These are phyloP conservation scores for Chrysopogon serrulatus DNA, from an alignment of 176 grass and related monocot species.

Conservation along the genomic window DNA sequence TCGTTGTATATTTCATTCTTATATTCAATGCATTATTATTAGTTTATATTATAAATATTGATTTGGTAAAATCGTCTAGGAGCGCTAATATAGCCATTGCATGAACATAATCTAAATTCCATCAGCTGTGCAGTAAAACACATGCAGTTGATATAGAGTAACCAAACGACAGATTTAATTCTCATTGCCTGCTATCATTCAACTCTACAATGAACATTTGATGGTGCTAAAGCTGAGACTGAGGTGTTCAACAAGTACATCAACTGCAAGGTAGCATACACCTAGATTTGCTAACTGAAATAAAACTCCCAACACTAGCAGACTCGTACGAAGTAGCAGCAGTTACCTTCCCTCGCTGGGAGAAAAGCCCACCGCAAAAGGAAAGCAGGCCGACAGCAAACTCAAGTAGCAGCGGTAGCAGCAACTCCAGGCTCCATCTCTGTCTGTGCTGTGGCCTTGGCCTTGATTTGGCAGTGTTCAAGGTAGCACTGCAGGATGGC, in stretches of 20 bases:
- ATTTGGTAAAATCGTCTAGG: not conserved
- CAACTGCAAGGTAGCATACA: not conserved
- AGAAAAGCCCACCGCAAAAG: not conserved
- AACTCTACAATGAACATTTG: constrained; percentile 29
- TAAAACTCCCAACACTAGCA: constrained; percentile 1
- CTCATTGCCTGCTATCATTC: not conserved
- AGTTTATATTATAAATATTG: not conserved
- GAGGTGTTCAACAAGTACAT: constrained; percentile 5
- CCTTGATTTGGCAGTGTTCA: constrained; percentile 38
- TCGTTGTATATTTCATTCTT: not conserved
- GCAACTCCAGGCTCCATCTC: not conserved
- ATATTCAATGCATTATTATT: not conserved
- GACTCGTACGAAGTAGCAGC: not conserved
- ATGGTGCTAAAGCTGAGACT: not conserved
- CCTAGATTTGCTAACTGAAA: constrained; percentile 13
- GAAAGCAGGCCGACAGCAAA: not conserved
- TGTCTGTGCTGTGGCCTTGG: not conserved
- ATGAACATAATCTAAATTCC: not conserved
- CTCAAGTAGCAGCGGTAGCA: constrained; percentile 1
- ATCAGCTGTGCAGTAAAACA: not conserved
- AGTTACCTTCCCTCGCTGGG: not conserved
- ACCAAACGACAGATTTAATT: not conserved
- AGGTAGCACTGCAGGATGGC: constrained; percentile 60
- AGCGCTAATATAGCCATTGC: not conserved
- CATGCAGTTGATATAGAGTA: not conserved